A percentile compares a stretch with the other conserved stretches of the same genome.
Conservation (phyloP, 345 rosid genomes). For the Geranium brycei region DNA sequence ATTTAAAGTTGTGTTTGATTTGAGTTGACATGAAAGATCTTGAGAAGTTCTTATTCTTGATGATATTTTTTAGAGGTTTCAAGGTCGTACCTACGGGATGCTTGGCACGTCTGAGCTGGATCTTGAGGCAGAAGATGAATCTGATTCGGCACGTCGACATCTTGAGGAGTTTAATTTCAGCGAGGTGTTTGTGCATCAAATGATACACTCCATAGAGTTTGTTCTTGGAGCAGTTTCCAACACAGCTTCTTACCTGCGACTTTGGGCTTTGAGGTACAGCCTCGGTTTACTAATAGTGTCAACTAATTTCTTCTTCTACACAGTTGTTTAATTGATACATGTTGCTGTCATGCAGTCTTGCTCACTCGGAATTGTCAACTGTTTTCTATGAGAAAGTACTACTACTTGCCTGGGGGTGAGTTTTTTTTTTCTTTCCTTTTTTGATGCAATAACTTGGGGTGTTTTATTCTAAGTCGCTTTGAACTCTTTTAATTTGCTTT, state of each 20-base stretch:
- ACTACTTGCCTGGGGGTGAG: constrained; percentile 29
- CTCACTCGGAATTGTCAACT: constrained; percentile 25
- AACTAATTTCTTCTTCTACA: not conserved
- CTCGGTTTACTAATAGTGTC: not conserved
- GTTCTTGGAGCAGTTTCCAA: constrained; percentile 29
- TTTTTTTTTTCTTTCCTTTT: not conserved
- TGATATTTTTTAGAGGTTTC: not conserved
- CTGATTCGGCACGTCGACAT: not conserved
- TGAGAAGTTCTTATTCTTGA: not conserved
- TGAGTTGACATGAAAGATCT: not conserved
- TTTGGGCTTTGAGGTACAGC: constrained; percentile 25
- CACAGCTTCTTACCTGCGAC: constrained; percentile 29
- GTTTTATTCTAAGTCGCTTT: not conserved
- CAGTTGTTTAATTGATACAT: not conserved
- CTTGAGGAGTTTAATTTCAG: constrained; percentile 23
- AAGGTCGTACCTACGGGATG: not conserved
- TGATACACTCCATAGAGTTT: constrained; percentile 27
- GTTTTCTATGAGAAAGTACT: constrained; percentile 28
- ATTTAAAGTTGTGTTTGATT: not conserved
- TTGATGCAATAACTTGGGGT: not conserved
- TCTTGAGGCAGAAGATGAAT: constrained; percentile 4
- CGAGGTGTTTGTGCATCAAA: constrained; percentile 29
- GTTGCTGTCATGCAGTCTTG: constrained; percentile 12
- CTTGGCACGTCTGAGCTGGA: not conserved
- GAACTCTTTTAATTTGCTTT: not conserved